Evolutionary conservation across 2,329 filamentous ascomycete species (phyloP), one percentile per base, ranked within the genome.

Genomic region (Acephala macrosclerotiorum): DNA sequence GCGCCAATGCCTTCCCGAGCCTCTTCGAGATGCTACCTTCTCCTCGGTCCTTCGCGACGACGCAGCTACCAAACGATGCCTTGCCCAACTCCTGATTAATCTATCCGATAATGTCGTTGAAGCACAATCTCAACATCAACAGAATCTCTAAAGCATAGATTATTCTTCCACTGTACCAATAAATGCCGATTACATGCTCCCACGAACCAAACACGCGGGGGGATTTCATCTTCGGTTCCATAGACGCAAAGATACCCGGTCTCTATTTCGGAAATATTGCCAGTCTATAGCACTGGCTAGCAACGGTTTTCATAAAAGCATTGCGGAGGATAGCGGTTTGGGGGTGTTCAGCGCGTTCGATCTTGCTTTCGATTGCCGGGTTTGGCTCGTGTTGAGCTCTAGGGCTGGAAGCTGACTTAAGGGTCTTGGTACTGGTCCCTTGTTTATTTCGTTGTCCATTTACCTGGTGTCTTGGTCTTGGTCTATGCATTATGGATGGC

Each of bases 1-100:
- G 25, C 89, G 96, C 49, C 96, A 99, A 80, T 99, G 96, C 76
- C 90, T 99, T 14, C 96, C 96, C 0, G 96, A 99, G 76, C 96
- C 96, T n/a, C 89, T 99, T n/a, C 91, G 96, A 57, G 96, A 99
- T 78, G 94, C 95, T 8, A 99, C 96, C 1, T 99, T 99, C 79
- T 97, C 94, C 9, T 95, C 94, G 0, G 96, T 99, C 53, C 89
- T 99, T 38, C 92, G 96, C 65, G 96, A 99, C 75, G 96, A 99
- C 76, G 96, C 96, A 16, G 96, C 96, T 1, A 99, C 96, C 0
- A 99, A 99, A 83, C 91, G 96, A 66, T 99, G 96, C 79, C 89
- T 99, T 38, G 93, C 94, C n/a, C 96, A 98, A 80, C 89, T 99
- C 9, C 85, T 98, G 66, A 96, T 98, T 81, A 98, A 98, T 77